Conservation (phyloP, 2,329 filamentous ascomycete species). For the Botrytis elliptica region DNA sequence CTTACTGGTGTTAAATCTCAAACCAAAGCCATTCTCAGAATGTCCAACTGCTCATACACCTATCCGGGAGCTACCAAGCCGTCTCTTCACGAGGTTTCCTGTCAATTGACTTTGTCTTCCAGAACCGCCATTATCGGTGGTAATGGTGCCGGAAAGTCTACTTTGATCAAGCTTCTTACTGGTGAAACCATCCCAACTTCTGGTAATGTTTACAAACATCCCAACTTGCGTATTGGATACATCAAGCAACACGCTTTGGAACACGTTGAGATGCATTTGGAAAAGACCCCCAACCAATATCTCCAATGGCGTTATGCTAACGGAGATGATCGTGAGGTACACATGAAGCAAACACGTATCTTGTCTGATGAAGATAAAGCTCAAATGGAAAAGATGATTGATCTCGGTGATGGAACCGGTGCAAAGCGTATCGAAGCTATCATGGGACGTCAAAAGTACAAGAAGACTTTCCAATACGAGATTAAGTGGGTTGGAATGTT, state of each 20-base stretch:
- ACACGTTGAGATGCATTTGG: slow-evolving; percentile 98
- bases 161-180: slow-evolving; percentile 94
- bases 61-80: slow-evolving; percentile 89
- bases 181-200: slow-evolving; percentile 81
- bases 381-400: slow-evolving; percentile 89
- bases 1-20: slow-evolving; percentile 91
- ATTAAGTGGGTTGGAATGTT: slow-evolving; percentile 89
- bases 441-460: slow-evolving; percentile 96
- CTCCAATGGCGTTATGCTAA: slow-evolving; percentile 98
- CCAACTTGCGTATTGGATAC: slow-evolving; percentile 97
- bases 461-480: slow-evolving; percentile 99
- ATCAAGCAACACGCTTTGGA: slow-evolving; percentile 99
- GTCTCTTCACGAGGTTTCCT: slow-evolving; percentile 83
- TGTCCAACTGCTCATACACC: slow-evolving; percentile 88
- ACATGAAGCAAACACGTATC: slow-evolving; percentile 95
- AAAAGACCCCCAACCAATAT: slow-evolving; percentile 99
- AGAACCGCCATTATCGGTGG: slow-evolving; percentile 94
- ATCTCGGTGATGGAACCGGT: slow-evolving; percentile 80
- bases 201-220: slow-evolving; percentile 95
- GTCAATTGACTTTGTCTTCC: slow-evolving; percentile 82
- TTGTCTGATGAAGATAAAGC: slow-evolving; percentile 79
- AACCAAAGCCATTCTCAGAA: slow-evolving; percentile 91
- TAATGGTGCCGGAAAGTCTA: slow-evolving; percentile 98
- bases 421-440: slow-evolving; percentile 77
- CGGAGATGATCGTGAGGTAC: slow-evolving; percentile 93